phyloP scores from a whole-genome alignment of 257 asterid species.

The Solanum clarkiae region DNA sequence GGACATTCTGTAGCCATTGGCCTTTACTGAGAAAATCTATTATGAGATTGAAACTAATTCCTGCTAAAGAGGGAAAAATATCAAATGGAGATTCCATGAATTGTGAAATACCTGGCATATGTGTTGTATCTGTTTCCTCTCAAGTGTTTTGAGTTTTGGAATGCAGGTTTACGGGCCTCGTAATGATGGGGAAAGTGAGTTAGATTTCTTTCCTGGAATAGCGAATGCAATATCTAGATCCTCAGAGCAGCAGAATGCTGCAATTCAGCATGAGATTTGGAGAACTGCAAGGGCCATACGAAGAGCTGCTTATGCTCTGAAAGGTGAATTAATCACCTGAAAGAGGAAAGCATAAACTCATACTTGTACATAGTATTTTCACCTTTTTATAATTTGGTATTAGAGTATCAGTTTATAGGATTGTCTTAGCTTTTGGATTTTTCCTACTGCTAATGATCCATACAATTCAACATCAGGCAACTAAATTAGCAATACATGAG shows the following conservation, averaged over 20 bases:
- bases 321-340: slow-evolving; percentile 47
- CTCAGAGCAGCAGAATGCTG: slow-evolving; percentile 12
- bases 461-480: not conserved
- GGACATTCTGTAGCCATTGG: not conserved
- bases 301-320: slow-evolving; percentile 52
- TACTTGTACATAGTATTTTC: not conserved
- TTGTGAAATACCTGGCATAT: not conserved
- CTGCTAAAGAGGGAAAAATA: not conserved
- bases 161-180: slow-evolving; percentile 88
- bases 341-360: not conserved
- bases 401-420: not conserved
- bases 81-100: not conserved
- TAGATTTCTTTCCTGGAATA: slow-evolving; percentile 74
- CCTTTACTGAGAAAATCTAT: not conserved
- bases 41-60: not conserved
- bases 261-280: slow-evolving; percentile 67
- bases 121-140: not conserved
- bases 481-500: not conserved
- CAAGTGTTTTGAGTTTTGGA: not conserved
- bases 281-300: slow-evolving; percentile 76
- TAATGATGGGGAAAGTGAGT: slow-evolving; percentile 22
- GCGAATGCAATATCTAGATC: slow-evolving; percentile 28
- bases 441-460: not conserved
- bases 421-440: not conserved
- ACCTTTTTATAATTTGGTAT: not conserved